phyloP scores from a whole-genome alignment of 345 rosid genomes.

The Arabidopsis suecica region DNA sequence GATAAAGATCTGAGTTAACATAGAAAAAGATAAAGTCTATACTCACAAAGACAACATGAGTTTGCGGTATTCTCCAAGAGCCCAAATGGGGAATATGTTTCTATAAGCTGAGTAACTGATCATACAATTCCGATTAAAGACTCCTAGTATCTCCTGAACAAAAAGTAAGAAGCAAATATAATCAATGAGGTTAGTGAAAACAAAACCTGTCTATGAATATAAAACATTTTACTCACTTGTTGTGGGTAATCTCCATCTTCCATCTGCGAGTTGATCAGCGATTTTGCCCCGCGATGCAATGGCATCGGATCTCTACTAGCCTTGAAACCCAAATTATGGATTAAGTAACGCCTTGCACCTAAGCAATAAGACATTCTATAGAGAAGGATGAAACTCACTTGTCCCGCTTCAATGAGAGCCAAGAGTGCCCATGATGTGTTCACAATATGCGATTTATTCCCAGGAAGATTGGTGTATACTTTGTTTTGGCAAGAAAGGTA shows the following conservation, averaged over 20 bases:
- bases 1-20: no score
- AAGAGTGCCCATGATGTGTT: conserved; percentile 81
- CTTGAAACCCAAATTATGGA: conserved; percentile 25
- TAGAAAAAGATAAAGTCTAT: neutral
- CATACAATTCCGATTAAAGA: conserved; percentile 68
- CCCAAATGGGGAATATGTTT: conserved; percentile 72
- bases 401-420: conserved; percentile 69
- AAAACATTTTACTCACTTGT: conserved; percentile 48
- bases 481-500: conserved; percentile 64
- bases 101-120: conserved; percentile 66
- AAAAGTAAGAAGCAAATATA: neutral
- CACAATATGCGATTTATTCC: conserved; percentile 55
- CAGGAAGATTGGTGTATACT: conserved; percentile 60
- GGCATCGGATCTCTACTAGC: conserved; percentile 61
- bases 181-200: neutral
- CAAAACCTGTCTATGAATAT: neutral
- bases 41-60: neutral
- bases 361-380: neutral
- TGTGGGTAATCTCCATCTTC: conserved; percentile 77
- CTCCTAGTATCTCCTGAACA: conserved; percentile 67
- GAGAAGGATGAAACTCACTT: conserved; percentile 44
- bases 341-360: neutral
- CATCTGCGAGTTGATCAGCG: conserved; percentile 59
- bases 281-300: conserved; percentile 60
- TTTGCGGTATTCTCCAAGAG: conserved; percentile 61